Conservation (phyloP, 78 protist species). For the Trichosphaerium sp. region DNA sequence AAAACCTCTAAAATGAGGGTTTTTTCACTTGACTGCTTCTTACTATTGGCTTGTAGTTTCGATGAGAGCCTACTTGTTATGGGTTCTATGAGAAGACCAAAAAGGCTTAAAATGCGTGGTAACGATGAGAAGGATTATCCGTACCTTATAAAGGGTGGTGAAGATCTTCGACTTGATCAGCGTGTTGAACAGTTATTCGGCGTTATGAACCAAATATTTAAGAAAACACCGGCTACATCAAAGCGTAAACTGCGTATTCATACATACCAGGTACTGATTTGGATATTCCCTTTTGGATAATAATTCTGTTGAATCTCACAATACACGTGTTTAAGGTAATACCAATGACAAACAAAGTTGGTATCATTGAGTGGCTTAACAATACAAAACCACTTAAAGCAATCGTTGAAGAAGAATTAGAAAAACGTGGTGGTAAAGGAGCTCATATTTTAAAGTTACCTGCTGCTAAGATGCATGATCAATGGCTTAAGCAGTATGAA, state of each 20-base stretch:
- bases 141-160: constrained; percentile 89
- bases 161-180: constrained; percentile 82
- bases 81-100: constrained; percentile 77
- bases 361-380: constrained; percentile 83
- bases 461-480: constrained; percentile 27
- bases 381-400: constrained; percentile 50
- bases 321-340: constrained; percentile 30
- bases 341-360: constrained; percentile 64
- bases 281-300: not conserved
- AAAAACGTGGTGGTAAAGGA: not conserved
- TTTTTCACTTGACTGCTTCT: not conserved
- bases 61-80: constrained; percentile 41
- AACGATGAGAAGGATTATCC: constrained; percentile 58
- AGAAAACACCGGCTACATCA: not conserved
- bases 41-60: too few species aligned
- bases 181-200: constrained; percentile 68
- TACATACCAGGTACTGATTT: constrained; percentile 41
- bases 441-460: constrained; percentile 23
- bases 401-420: constrained; percentile 39
- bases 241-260: constrained; percentile 28
- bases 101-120: constrained; percentile 50
- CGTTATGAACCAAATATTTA: constrained; percentile 43
- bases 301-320: not conserved
- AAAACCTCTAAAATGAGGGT: too few species aligned
- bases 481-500: constrained; percentile 29